These are phyloP conservation scores for Thermothielavioides terrestris DNA, from an alignment of 495 filamentous ascomycete species.

Conservation along the genomic window DNA sequence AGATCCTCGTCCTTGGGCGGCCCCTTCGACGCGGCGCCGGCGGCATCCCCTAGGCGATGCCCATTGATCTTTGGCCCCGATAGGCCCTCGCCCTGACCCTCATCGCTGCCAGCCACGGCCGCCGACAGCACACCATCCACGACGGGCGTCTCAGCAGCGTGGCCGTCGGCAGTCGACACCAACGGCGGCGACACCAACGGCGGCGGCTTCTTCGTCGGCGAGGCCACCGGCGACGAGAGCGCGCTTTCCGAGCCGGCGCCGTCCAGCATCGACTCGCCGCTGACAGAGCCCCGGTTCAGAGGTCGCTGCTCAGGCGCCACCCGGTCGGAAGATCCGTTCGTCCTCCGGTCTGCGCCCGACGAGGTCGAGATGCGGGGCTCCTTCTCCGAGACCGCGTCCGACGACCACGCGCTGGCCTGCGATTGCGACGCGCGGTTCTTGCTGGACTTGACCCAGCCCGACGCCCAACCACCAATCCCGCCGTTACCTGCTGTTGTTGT, in stretches of 20 bases:
- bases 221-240: constrained; percentile 21
- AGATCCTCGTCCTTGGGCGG: too few species aligned
- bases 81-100: too few species aligned
- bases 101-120: too few species aligned
- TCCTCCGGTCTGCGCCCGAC: too few species aligned
- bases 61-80: too few species aligned
- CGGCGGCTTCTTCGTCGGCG: constrained; percentile 4
- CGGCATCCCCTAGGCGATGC: too few species aligned
- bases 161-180: too few species aligned
- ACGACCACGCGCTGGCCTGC: constrained; percentile 20
- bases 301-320: constrained; percentile 16
- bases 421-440: constrained; percentile 24
- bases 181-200: background rate
- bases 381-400: too few species aligned
- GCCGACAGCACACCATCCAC: too few species aligned
- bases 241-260: constrained; percentile 25
- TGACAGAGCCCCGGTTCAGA: constrained; percentile 28
- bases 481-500: background rate
- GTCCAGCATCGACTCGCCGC: constrained; percentile 34
- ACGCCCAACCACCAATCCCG: constrained; percentile 28
- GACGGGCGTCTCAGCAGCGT: too few species aligned
- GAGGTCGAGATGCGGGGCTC: too few species aligned
- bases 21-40: too few species aligned
- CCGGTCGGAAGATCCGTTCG: constrained; percentile 2
- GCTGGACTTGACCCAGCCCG: constrained; percentile 26